phyloP scores from a whole-genome alignment of 805 yeast species.

The Lachancea meyersii region DNA sequence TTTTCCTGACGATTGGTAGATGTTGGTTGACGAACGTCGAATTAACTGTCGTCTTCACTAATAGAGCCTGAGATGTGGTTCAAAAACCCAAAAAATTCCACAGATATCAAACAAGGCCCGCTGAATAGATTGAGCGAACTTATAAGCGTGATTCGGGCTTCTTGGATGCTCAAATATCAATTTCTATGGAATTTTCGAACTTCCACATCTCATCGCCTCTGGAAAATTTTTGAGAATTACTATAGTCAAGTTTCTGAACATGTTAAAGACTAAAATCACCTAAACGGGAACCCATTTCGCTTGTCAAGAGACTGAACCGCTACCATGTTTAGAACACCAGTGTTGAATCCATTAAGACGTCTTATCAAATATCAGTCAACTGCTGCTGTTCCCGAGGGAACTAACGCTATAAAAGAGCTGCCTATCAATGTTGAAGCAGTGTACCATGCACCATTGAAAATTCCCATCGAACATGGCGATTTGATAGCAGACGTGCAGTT shows the following conservation, averaged over 20 bases:
- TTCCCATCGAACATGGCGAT: slow-evolving; percentile 62
- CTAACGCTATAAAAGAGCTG: neutral
- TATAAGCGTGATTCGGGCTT: neutral
- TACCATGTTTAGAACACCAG: slow-evolving; percentile 1
- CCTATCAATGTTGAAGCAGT: slow-evolving; percentile 62
- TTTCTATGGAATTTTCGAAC: neutral
- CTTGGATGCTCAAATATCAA: neutral
- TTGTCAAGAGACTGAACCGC: too few relatives aligned
- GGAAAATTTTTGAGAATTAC: slow-evolving; percentile 37
- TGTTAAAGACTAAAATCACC: too few relatives aligned
- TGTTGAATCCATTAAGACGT: neutral
- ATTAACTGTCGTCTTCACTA: neutral
- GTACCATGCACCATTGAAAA: slow-evolving; percentile 72
- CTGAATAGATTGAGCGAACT: neutral
- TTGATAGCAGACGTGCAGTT: slow-evolving; percentile 71
- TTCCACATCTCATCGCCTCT: slow-evolving; percentile 30
- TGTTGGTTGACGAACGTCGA: too few relatives aligned
- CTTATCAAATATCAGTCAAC: slow-evolving; percentile 16
- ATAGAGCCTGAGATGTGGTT: neutral
- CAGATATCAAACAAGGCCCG: neutral
- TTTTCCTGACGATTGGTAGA: too few relatives aligned
- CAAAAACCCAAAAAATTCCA: neutral
- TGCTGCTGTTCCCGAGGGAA: slow-evolving; percentile 1
- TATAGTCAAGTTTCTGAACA: neutral
- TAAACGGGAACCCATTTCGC: too few relatives aligned